Evolutionary conservation across 2,329 filamentous ascomycete species (phyloP).

Genomic region (Aspergillus felis): DNA sequence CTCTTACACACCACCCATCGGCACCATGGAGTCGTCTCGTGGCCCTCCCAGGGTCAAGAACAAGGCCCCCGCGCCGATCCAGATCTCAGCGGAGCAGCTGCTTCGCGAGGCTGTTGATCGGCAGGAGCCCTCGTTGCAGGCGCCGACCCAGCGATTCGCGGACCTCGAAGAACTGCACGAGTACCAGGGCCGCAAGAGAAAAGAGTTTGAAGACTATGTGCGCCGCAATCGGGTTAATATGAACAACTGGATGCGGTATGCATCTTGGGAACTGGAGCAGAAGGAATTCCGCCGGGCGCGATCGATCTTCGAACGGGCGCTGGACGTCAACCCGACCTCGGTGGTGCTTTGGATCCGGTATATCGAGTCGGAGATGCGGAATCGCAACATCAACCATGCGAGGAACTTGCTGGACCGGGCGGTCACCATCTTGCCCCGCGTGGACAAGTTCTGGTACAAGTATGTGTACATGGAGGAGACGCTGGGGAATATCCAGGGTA

Average conservation of each 20-base stretch:
- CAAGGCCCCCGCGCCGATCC: conserved; percentile 84
- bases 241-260: conserved; percentile 99
- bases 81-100: conserved; percentile 96
- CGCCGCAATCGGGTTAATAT: conserved; percentile 90
- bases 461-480: conserved; percentile 99
- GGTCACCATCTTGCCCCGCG: conserved; percentile 82
- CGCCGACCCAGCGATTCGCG: conserved; percentile 89
- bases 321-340: conserved; percentile 86
- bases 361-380: conserved; percentile 95
- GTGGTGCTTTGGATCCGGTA: conserved; percentile 88
- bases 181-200: conserved; percentile 90
- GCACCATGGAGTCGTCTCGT: conserved; percentile 79
- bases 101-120: conserved; percentile 95
- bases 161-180: conserved; percentile 98
- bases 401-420: conserved; percentile 90
- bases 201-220: conserved; percentile 97
- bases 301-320: conserved; percentile 88
- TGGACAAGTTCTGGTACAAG: conserved; percentile 99
- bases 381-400: conserved; percentile 92
- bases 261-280: conserved; percentile 94
- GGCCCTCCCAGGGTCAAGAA: conserved; percentile 97
- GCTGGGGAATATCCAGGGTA: conserved; percentile 87
- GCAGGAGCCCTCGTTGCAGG: conserved; percentile 82
- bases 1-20: not conserved
- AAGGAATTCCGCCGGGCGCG: conserved; percentile 92